phyloP scores from a whole-genome alignment of 2,329 filamentous ascomycete genomes.

The Coniosporium tulheliwenetii region DNA sequence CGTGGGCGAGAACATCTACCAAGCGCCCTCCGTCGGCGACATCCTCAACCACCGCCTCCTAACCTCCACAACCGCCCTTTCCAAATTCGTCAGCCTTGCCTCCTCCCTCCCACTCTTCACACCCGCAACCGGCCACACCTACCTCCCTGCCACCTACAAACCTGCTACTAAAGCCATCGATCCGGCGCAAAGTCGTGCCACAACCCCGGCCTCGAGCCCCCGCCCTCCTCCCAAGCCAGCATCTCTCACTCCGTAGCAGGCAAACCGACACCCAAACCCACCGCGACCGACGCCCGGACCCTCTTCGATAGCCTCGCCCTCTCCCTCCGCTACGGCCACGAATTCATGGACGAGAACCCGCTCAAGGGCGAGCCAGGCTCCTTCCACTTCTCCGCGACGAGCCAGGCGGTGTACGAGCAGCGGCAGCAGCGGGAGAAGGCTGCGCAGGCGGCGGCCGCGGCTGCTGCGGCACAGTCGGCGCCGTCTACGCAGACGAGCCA shows the following conservation, averaged over 20 bases:
- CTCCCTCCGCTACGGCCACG: constrained; percentile 37
- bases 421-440: constrained; percentile 10
- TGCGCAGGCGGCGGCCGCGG: constrained; percentile 3
- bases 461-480: neutral
- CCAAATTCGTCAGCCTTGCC: constrained; percentile 37
- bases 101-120: constrained; percentile 40
- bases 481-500: neutral
- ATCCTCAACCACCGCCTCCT: constrained; percentile 28
- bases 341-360: constrained; percentile 50
- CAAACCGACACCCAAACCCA: neutral
- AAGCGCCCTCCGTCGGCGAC: constrained; percentile 45
- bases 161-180: constrained; percentile 10
- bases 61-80: constrained; percentile 38
- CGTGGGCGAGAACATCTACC: constrained; percentile 43
- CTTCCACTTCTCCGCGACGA: constrained; percentile 38
- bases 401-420: constrained; percentile 23
- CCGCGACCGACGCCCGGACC: constrained; percentile 23
- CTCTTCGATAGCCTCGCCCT: constrained; percentile 33
- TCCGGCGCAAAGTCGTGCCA: constrained; percentile 3
- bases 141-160: constrained; percentile 28
- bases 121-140: constrained; percentile 44
- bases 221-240: neutral
- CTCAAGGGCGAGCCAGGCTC: constrained; percentile 46
- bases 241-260: neutral
- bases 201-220: constrained; percentile 3